A percentile compares a stretch with the other conserved stretches of the same genome.
Conservation (phyloP, 208 protist genomes). For the Wallacemonas sp. region DNA sequence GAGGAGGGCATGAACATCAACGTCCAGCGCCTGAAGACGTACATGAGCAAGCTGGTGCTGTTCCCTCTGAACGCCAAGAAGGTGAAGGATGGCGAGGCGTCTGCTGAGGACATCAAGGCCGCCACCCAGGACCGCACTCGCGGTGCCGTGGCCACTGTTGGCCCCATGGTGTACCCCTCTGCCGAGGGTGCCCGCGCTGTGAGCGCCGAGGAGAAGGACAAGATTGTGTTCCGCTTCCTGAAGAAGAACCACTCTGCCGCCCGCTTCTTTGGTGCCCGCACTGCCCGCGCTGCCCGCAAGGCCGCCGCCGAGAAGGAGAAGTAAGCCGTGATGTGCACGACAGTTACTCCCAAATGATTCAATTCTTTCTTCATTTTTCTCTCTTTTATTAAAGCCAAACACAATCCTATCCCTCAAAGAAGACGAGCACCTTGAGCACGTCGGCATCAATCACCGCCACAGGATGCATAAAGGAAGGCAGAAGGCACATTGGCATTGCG, state of each 20-base stretch:
- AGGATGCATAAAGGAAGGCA: no score
- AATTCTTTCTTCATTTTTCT: background rate
- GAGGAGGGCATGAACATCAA: conserved; percentile 95
- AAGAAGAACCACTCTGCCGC: conserved; percentile 93
- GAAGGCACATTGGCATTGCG: no score
- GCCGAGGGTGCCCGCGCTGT: conserved; percentile 75
- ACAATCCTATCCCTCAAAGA: no score
- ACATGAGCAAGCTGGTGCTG: conserved; percentile 95
- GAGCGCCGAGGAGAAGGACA: conserved; percentile 86
- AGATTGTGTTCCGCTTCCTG: conserved; percentile 91
- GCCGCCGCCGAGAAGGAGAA: conserved; percentile 78
- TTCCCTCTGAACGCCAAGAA: conserved; percentile 92
- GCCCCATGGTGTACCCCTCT: conserved; percentile 49
- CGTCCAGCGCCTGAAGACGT: conserved; percentile 96
- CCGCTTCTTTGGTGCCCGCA: conserved; percentile 90
- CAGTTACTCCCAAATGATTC: background rate
- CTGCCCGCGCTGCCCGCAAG: conserved; percentile 70
- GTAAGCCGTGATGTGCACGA: conserved; percentile 23
- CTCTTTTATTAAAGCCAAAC: background rate
- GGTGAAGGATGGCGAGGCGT: conserved; percentile 74
- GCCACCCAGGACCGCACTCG: conserved; percentile 73
- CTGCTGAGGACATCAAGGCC: conserved; percentile 71
- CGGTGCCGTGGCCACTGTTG: conserved; percentile 71
- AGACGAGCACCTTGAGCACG: no score
- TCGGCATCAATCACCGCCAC: no score